A percentile compares a stretch with the other conserved stretches of the same genome.
Evolutionary conservation across 805 yeast species (phyloP).

Genomic region (Suhomyces sp.): DNA sequence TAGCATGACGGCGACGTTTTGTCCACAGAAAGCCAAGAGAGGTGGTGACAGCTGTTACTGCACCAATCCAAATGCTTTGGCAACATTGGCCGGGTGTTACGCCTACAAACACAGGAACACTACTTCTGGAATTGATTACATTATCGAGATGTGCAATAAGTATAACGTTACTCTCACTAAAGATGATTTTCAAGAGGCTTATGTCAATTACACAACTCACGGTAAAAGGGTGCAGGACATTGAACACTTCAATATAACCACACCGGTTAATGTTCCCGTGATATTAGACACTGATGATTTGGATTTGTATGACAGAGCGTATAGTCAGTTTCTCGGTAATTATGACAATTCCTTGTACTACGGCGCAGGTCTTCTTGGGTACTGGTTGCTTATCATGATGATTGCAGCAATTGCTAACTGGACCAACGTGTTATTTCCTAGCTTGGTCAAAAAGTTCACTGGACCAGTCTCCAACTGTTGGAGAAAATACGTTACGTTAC

Average conservation of each 20-base stretch:
- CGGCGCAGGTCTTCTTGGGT: slow-evolving; percentile 20
- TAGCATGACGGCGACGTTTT: slow-evolving; percentile 6
- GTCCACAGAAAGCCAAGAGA: background rate
- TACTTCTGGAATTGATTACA: background rate
- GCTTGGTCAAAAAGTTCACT: slow-evolving; percentile 23
- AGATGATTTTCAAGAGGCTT: slow-evolving; percentile 16
- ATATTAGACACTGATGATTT: slow-evolving; percentile 14
- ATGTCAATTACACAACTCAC: slow-evolving; percentile 10
- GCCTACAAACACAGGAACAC: slow-evolving; percentile 8
- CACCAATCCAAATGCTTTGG: slow-evolving; percentile 22
- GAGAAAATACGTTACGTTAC: slow-evolving; percentile 17
- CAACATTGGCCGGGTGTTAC: slow-evolving; percentile 31
- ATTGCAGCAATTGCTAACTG: slow-evolving; percentile 10
- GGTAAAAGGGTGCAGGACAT: slow-evolving; percentile 19
- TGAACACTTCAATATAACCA: slow-evolving; percentile 19
- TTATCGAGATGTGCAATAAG: background rate
- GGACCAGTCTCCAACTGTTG: slow-evolving; percentile 18
- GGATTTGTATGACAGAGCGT: slow-evolving; percentile 12
- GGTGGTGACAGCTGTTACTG: slow-evolving; percentile 19
- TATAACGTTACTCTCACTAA: slow-evolving; percentile 17
- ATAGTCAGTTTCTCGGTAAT: slow-evolving; percentile 19
- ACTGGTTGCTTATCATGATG: slow-evolving; percentile 17
- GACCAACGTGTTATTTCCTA: slow-evolving; percentile 29
- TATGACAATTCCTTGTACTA: slow-evolving; percentile 24
- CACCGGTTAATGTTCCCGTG: slow-evolving; percentile 22